These are phyloP conservation scores for Plenodomus tracheiphilus DNA, from an alignment of 2,329 filamentous ascomycete genomes.

Conservation along the genomic window DNA sequence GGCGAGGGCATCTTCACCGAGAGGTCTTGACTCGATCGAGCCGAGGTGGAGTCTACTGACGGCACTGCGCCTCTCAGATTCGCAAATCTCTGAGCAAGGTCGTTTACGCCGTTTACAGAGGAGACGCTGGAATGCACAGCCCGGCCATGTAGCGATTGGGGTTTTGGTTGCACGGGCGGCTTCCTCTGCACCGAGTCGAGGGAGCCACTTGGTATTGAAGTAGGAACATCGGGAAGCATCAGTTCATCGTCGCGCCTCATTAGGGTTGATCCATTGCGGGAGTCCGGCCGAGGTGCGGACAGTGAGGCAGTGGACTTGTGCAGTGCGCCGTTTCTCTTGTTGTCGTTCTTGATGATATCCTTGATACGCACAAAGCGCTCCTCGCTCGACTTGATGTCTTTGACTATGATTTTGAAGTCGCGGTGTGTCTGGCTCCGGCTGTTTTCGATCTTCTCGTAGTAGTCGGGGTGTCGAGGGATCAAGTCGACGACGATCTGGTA, in stretches of 20 bases:
- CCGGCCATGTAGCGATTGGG: constrained; percentile 66
- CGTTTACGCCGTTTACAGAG: constrained; percentile 27
- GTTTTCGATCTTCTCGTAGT: constrained; percentile 61
- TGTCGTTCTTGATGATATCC: constrained; percentile 56
- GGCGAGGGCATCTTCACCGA: constrained; percentile 49
- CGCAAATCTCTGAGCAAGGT: constrained; percentile 45
- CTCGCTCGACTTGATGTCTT: constrained; percentile 42
- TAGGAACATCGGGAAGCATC: constrained; percentile 41
- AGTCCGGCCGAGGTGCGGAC: constrained; percentile 12
- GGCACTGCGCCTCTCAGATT: constrained; percentile 33
- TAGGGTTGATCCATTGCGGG: constrained; percentile 18
- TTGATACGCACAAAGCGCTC: constrained; percentile 54
- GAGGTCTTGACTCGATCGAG: constrained; percentile 28
- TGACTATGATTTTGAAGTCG: constrained; percentile 45
- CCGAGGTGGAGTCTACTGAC: constrained; percentile 25
- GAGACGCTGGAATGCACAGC: constrained; percentile 49
- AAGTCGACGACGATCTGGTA: constrained; percentile 76
- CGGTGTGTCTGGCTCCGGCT: constrained; percentile 56
- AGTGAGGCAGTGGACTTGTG: constrained; percentile 21
- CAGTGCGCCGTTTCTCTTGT: constrained; percentile 60
- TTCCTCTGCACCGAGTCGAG: constrained; percentile 30
- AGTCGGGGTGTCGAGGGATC: constrained; percentile 77
- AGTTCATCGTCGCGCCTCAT: constrained; percentile 34
- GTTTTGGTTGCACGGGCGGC: constrained; percentile 65
- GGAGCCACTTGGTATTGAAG: constrained; percentile 17